Percentiles rank a stretch among this genome's conserved stretches.
Conservation (phyloP, 371 early-diverging fungal species). For the Mucor plumbeus region DNA sequence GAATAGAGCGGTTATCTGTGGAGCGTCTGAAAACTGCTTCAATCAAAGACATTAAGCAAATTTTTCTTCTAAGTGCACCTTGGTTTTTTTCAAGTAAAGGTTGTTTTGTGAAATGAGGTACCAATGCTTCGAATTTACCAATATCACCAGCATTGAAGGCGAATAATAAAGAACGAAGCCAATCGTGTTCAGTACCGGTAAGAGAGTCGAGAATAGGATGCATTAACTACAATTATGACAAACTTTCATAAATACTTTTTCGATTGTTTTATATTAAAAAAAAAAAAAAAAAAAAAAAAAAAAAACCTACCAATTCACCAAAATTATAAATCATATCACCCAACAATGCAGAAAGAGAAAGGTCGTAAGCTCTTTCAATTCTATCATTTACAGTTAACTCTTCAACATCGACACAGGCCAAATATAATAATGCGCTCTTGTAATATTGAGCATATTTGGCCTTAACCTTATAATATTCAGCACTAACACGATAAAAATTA, state of each 20-base stretch:
- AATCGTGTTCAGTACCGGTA: conserved; percentile 79
- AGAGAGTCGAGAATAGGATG: conserved; percentile 92
- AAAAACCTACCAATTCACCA: conserved; percentile 89
- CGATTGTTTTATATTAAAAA: no score
- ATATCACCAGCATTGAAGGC: conserved; percentile 96
- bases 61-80: conserved; percentile 87
- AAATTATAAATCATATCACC: conserved; percentile 98
- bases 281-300: no score
- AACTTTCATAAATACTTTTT: neutral
- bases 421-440: conserved; percentile 90
- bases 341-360: conserved; percentile 89
- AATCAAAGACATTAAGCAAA: conserved; percentile 95
- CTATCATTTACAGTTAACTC: conserved; percentile 79
- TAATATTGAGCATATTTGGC: conserved; percentile 93
- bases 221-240: conserved; percentile 70
- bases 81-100: conserved; percentile 78
- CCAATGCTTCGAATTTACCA: conserved; percentile 86
- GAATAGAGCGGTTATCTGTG: conserved; percentile 80
- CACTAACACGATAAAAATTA: conserved; percentile 91
- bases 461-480: conserved; percentile 96
- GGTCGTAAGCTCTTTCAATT: conserved; percentile 87
- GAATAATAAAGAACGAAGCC: conserved; percentile 85
- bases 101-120: conserved; percentile 76
- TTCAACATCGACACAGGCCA: conserved; percentile 88
- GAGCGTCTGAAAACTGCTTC: conserved; percentile 91